These are phyloP conservation scores for Porogramme epimiltina DNA, from an alignment of 1,284 basidiomycete species.

Conservation along the genomic window DNA sequence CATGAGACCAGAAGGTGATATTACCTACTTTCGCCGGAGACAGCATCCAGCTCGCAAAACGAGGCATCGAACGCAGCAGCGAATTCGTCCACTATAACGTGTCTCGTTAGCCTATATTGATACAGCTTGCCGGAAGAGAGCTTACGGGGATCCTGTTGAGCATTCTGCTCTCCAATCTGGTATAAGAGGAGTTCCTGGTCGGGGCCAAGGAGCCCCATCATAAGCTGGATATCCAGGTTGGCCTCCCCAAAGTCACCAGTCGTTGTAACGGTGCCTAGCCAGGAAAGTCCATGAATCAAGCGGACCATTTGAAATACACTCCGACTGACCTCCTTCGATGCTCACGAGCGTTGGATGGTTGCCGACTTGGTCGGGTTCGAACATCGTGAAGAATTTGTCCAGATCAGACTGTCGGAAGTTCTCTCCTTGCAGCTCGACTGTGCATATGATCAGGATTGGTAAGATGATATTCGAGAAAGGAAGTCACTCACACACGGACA, in stretches of 20 bases:
- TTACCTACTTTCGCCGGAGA: slow-evolving; percentile 40
- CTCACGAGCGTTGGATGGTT: slow-evolving; percentile 19
- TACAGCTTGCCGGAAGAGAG: slow-evolving; percentile 35
- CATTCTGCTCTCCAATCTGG: slow-evolving; percentile 43
- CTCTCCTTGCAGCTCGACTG: slow-evolving; percentile 52
- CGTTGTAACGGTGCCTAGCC: slow-evolving; percentile 28
- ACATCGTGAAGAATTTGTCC: slow-evolving; percentile 41
- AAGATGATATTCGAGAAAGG: slow-evolving; percentile 19
- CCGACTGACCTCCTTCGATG: slow-evolving; percentile 45
- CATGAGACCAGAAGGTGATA: not conserved
- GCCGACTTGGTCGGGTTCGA: slow-evolving; percentile 34
- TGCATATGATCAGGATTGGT: not conserved
- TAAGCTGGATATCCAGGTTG: slow-evolving; percentile 53
- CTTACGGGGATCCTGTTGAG: slow-evolving; percentile 21
- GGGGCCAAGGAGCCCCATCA: slow-evolving; percentile 42
- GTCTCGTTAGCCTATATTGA: not conserved
- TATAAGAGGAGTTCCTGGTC: slow-evolving; percentile 43
- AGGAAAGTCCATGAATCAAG: not conserved
- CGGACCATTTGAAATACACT: not conserved
- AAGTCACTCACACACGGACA: slow-evolving; percentile 21
- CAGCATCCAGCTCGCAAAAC: not conserved
- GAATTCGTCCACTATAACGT: slow-evolving; percentile 4
- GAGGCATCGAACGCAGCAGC: slow-evolving; percentile 4
- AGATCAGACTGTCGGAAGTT: slow-evolving; percentile 45
- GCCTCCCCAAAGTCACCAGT: slow-evolving; percentile 47